A percentile compares a stretch with the other conserved stretches of the same genome.
Conservation (phyloP, 1,284 basidiomycete genomes). For the Neotropicomus parvogracilis region DNA sequence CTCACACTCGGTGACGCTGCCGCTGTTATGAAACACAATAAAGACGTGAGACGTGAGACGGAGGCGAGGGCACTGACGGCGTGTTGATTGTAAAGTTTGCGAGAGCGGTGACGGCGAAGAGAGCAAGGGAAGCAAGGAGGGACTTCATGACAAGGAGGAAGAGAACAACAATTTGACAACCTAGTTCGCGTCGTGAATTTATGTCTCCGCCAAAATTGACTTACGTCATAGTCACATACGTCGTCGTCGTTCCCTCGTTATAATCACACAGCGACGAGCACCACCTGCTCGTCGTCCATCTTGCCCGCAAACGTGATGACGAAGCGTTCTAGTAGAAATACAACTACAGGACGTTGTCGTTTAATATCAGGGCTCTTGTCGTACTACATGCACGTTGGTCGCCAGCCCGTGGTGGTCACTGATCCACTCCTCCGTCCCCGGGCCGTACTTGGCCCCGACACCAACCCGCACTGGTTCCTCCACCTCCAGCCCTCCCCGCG, state of each 20-base stretch:
- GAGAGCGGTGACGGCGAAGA: conserved; percentile 39
- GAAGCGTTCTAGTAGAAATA: conserved; percentile 7
- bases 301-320: too few relatives aligned
- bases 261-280: conserved; percentile 17
- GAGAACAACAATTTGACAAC: neutral
- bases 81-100: conserved; percentile 53
- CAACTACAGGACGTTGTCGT: neutral
- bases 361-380: conserved; percentile 10
- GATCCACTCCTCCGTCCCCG: conserved; percentile 45
- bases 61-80: conserved; percentile 44
- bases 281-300: too few relatives aligned
- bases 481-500: conserved; percentile 44
- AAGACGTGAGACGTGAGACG: neutral
- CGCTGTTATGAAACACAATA: conserved; percentile 9
- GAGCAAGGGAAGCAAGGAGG: conserved; percentile 35
- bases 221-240: conserved; percentile 8
- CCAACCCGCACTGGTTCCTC: conserved; percentile 53
- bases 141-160: conserved; percentile 42
- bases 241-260: conserved; percentile 9
- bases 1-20: conserved; percentile 47
- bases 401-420: conserved; percentile 66
- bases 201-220: conserved; percentile 34
- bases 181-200: conserved; percentile 13
- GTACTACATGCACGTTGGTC: conserved; percentile 41
- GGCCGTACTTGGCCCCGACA: conserved; percentile 44